Evolutionary conservation across 106 monocot genomes (phyloP), one percentile per base, ranked within the genome.

Genomic region (Acanthochlamys bracteata): DNA sequence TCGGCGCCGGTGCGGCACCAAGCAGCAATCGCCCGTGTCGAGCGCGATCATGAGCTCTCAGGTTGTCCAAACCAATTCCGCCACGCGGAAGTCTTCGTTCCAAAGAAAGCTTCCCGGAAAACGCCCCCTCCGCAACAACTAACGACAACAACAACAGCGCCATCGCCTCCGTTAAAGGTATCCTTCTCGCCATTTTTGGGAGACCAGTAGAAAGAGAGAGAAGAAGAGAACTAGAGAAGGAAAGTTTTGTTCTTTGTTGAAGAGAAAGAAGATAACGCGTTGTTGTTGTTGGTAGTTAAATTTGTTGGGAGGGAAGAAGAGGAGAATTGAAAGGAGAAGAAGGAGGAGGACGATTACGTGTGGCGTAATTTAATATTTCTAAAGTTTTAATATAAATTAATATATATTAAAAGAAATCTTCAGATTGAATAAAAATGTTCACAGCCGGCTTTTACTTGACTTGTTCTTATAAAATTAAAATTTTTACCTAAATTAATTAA

Each of bases 51-150:
- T 76, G 74, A 11, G 80, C 74, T 49, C 43, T 0, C 25, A 81
- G 73, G 0, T 41, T 53, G 20, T 61, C 66, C 46, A 80, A 43
- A 14, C 19, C 60, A 4, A 53, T 59, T n/a, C 74, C 70, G 19
- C 74, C 70, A 15, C 19, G 20, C 11, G 79, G 74, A 11, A 85
- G 20, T 9, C 75, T 73, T 60, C 90, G 72, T 75, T 96, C 95
- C 69, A 96, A 78, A 67, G 33, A 52, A 70, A 94, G 59, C 63
- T 4, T 67, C 71, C 57, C 55, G 66, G 76, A 77, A 39, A 68
- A 76, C 26, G 42, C 47, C 21, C 55, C 63, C 56, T 33, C 54
- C 75, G 47, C 49, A 22, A 15, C 76, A 39, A 16, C 49, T 12
- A 55, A 21, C 55, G 4, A 55, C 55, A 22, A 21, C n/a, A 51